Evolutionary conservation across 306 rosid species (phyloP).

Genomic region (Sesbania bispinosa): DNA sequence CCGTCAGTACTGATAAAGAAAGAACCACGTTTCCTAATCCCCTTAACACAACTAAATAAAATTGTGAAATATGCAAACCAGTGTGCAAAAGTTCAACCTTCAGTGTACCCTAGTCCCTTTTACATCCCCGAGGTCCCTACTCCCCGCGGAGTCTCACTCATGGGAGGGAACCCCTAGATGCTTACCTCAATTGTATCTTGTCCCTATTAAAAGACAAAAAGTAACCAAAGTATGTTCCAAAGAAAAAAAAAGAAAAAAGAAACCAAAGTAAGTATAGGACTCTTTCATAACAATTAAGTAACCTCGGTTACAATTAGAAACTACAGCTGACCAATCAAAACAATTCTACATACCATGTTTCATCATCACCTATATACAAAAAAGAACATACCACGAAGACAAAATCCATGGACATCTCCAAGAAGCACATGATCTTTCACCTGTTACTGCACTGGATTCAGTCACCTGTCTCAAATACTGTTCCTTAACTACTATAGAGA

Average conservation of each 20-base stretch:
- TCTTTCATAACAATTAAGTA: neutral
- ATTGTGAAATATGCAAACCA: too few relatives aligned
- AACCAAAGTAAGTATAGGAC: neutral
- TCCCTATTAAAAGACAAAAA: too few relatives aligned
- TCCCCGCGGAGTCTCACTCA: too few relatives aligned
- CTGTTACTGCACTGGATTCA: slow-evolving; percentile 33
- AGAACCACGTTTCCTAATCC: too few relatives aligned
- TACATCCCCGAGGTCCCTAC: too few relatives aligned
- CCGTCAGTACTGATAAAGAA: too few relatives aligned
- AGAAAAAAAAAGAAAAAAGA: neutral
- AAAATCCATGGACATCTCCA: slow-evolving; percentile 25
- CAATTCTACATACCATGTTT: slow-evolving; percentile 35
- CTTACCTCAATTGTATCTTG: too few relatives aligned
- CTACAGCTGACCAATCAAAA: slow-evolving; percentile 26
- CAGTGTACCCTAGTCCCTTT: neutral
- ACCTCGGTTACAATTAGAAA: slow-evolving; percentile 4
- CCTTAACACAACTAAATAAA: too few relatives aligned
- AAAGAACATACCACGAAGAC: slow-evolving; percentile 20
- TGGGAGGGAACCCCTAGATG: too few relatives aligned
- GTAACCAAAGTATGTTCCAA: neutral
- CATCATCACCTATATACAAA: slow-evolving; percentile 31
- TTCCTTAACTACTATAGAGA: slow-evolving; percentile 31
- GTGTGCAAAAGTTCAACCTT: neutral
- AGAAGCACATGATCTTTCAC: slow-evolving; percentile 26
- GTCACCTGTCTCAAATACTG: slow-evolving; percentile 30